Conservation (phyloP, 2,329 filamentous ascomycete species). For the Microcyclospora tardicrescens region DNA sequence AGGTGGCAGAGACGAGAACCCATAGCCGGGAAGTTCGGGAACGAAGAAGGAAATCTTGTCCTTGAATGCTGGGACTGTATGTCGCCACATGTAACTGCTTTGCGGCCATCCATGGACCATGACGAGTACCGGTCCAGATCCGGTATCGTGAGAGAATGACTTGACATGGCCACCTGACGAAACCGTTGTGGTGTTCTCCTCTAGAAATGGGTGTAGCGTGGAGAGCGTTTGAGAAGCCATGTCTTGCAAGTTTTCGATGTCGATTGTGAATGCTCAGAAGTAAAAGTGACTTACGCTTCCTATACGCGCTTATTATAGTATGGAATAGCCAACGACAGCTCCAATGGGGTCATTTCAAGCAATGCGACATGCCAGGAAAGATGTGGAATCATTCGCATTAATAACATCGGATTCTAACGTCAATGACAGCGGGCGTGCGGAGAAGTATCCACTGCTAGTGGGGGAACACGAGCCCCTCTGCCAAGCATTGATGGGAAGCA, state of each 20-base stretch:
- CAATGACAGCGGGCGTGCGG: too few relatives aligned
- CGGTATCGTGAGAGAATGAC: constrained; percentile 22
- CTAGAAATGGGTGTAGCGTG: constrained; percentile 17
- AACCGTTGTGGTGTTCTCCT: constrained; percentile 15
- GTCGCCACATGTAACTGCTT: constrained; percentile 25
- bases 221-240: constrained; percentile 17
- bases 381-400: too few relatives aligned
- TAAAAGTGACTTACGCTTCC: too few relatives aligned
- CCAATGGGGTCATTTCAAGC: too few relatives aligned
- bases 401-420: too few relatives aligned
- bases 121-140: constrained; percentile 26
- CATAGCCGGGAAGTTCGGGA: constrained; percentile 37
- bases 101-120: constrained; percentile 37
- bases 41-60: constrained; percentile 32
- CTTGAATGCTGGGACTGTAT: constrained; percentile 27
- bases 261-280: too few relatives aligned
- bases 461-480: too few relatives aligned
- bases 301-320: too few relatives aligned
- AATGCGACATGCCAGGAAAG: too few relatives aligned
- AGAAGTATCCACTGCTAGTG: too few relatives aligned
- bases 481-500: too few relatives aligned
- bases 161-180: constrained; percentile 19
- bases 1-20: constrained; percentile 26
- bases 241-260: background rate
- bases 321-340: too few relatives aligned